Evolutionary conservation across 345 rosid genomes (phyloP).

Genomic region (Raphanus sativus): DNA sequence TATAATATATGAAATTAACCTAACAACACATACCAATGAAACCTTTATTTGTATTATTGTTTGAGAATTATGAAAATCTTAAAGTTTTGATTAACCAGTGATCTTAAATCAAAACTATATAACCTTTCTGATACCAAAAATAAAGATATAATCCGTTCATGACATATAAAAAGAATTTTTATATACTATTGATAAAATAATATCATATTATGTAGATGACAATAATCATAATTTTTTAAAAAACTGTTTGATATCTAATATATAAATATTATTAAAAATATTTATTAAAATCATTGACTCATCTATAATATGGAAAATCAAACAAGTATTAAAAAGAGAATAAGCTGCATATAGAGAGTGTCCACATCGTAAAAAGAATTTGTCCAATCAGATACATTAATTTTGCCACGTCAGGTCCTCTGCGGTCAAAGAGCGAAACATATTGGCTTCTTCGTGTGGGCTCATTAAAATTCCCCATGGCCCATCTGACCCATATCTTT

Average conservation of each 20-base stretch:
- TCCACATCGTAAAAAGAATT: too few species aligned
- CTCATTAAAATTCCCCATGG: too few species aligned
- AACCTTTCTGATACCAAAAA: background rate
- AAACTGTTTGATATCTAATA: background rate
- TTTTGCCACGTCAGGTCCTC: too few species aligned
- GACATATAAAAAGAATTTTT: background rate
- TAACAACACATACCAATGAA: background rate
- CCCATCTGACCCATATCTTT: too few species aligned
- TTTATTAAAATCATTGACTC: background rate
- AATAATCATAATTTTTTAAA: background rate
- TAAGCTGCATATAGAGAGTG: too few species aligned
- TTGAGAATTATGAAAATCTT: background rate
- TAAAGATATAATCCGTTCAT: background rate
- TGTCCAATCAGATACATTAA: too few species aligned
- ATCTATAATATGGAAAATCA: background rate
- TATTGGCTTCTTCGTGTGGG: too few species aligned
- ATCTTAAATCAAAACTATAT: background rate
- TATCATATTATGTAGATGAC: background rate
- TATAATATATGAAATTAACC: background rate
- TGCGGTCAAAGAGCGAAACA: too few species aligned
- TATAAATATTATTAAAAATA: too few species aligned
- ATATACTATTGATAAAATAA: background rate
- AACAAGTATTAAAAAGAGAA: too few species aligned
- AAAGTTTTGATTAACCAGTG: background rate
- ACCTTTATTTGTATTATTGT: background rate